Conservation (phyloP, 1,284 basidiomycete species). For the Austroboletus novae-zelandiae region DNA sequence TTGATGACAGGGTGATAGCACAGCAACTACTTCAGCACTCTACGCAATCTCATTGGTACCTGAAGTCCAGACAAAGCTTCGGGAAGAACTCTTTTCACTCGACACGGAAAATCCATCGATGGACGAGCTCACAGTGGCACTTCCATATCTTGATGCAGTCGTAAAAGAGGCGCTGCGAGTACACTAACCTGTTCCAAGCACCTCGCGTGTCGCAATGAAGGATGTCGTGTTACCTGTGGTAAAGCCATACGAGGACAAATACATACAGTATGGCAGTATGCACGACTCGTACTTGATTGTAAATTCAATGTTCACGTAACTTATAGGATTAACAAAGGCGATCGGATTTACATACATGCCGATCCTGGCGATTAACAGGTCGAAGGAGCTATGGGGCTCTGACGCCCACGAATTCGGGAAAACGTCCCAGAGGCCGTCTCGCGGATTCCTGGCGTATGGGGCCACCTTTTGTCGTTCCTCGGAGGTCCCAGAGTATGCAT, state of each 20-base stretch:
- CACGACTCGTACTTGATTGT: constrained; percentile 18
- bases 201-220: constrained; percentile 47
- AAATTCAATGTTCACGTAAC: not conserved
- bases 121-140: constrained; percentile 56
- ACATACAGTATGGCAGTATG: constrained; percentile 39
- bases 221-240: constrained; percentile 61
- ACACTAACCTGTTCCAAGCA: constrained; percentile 57
- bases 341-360: constrained; percentile 39
- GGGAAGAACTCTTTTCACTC: constrained; percentile 59
- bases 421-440: constrained; percentile 43
- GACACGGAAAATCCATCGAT: constrained; percentile 52
- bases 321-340: constrained; percentile 39
- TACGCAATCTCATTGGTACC: constrained; percentile 58
- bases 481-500: constrained; percentile 62
- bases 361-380: constrained; percentile 39
- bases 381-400: constrained; percentile 44
- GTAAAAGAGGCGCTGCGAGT: constrained; percentile 70
- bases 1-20: constrained; percentile 32
- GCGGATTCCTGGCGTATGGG: constrained; percentile 57
- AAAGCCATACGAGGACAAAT: constrained; percentile 42
- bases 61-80: constrained; percentile 61
- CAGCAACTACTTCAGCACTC: constrained; percentile 58
- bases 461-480: constrained; percentile 58
- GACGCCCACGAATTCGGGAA: constrained; percentile 47
- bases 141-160: constrained; percentile 64